These are phyloP conservation scores for Lupinus albus DNA, from an alignment of 306 rosid species.

Conservation along the genomic window DNA sequence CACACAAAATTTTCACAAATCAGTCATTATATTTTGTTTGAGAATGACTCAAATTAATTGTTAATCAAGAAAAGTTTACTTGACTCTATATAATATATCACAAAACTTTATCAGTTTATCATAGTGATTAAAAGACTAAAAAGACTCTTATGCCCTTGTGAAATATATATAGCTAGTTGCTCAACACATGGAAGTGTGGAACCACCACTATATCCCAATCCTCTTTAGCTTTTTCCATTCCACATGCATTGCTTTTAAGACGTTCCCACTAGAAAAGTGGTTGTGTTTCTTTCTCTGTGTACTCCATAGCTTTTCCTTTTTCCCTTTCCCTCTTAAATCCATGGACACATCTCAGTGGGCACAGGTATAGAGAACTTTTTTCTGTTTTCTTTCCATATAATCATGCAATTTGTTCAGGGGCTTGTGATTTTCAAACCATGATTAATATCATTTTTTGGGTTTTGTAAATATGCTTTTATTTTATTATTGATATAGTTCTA, in stretches of 20 bases:
- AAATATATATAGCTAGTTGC: slow-evolving; percentile 61
- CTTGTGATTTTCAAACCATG: slow-evolving; percentile 49
- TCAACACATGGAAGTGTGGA: slow-evolving; percentile 62
- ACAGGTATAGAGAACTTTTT: slow-evolving; percentile 67
- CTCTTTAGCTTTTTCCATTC: slow-evolving; percentile 39
- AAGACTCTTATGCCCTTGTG: slow-evolving; percentile 58
- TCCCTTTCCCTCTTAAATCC: slow-evolving; percentile 56
- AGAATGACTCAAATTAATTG: too few relatives aligned
- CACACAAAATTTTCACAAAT: slow-evolving; percentile 40
- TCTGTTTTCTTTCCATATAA: slow-evolving; percentile 51
- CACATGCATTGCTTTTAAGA: slow-evolving; percentile 62
- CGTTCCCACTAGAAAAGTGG: slow-evolving; percentile 55
- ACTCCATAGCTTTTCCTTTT: slow-evolving; percentile 61
- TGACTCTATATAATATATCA: slow-evolving; percentile 33
- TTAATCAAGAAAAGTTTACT: too few relatives aligned
- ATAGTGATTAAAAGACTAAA: slow-evolving; percentile 15
- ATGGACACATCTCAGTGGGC: slow-evolving; percentile 99
- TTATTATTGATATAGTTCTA: slow-evolving; percentile 38
- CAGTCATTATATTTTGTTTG: too few relatives aligned
- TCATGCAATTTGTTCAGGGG: slow-evolving; percentile 47
- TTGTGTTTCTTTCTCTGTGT: slow-evolving; percentile 54
- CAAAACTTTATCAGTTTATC: too few relatives aligned
- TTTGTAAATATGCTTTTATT: slow-evolving; percentile 31
- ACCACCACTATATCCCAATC: slow-evolving; percentile 52
- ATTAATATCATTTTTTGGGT: slow-evolving; percentile 32